These are phyloP conservation scores for Penicillium brasilianum DNA, from an alignment of 2,329 filamentous ascomycete species.

Conservation along the genomic window DNA sequence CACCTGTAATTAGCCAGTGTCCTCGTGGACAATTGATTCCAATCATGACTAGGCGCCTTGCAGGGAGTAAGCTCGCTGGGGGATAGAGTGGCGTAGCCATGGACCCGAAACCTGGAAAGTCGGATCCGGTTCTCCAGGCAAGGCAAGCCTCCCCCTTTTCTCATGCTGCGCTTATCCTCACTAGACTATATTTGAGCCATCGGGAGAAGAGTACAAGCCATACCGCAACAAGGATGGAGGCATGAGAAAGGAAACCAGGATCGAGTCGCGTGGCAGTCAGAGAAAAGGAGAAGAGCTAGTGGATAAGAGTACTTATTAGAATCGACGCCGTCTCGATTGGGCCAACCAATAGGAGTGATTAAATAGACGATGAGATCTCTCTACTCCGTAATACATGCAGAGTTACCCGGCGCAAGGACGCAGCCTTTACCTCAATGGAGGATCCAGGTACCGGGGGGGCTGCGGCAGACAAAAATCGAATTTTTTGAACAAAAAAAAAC, in stretches of 20 bases:
- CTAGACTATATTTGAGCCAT: neutral
- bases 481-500: neutral
- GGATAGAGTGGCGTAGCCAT: constrained; percentile 18
- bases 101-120: constrained; percentile 10
- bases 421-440: constrained; percentile 9
- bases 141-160: constrained; percentile 5
- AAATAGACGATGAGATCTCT: constrained; percentile 20
- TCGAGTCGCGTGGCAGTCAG: neutral
- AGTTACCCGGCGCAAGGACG: constrained; percentile 21
- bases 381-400: constrained; percentile 18
- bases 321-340: constrained; percentile 25
- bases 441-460: constrained; percentile 11
- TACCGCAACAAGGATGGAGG: constrained; percentile 5
- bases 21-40: constrained; percentile 29
- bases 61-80: constrained; percentile 20
- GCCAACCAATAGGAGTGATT: constrained; percentile 18
- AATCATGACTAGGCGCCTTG: constrained; percentile 34
- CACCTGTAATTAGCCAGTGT: constrained; percentile 5
- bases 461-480: neutral
- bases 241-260: neutral
- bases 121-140: constrained; percentile 12
- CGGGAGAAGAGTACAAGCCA: neutral
- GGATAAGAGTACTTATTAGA: constrained; percentile 24
- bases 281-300: constrained; percentile 17
- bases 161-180: neutral